These are phyloP conservation scores for Domatiomyces catenatus DNA, from an alignment of 2,329 filamentous ascomycete species.

Conservation along the genomic window DNA sequence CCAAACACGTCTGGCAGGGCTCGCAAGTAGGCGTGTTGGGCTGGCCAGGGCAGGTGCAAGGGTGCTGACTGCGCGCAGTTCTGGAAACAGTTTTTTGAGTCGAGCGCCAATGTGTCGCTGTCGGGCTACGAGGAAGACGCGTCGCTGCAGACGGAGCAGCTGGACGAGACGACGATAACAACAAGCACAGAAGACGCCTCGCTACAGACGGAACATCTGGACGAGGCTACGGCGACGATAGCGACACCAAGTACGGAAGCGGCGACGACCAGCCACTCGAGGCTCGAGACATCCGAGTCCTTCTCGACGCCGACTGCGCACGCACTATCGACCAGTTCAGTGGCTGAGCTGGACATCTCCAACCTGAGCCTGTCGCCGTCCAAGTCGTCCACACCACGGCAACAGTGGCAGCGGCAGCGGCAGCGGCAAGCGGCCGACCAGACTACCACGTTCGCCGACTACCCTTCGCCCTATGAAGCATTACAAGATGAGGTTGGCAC, in stretches of 20 bases:
- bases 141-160: slow-evolving; percentile 15
- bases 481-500: slow-evolving; percentile 50
- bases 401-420: slow-evolving; percentile 19
- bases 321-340: slow-evolving; percentile 18
- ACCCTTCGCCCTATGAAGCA: slow-evolving; percentile 62
- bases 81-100: slow-evolving; percentile 99
- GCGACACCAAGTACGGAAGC: not conserved
- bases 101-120: slow-evolving; percentile 89
- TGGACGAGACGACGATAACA: slow-evolving; percentile 34
- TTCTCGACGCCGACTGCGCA: slow-evolving; percentile 28
- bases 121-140: slow-evolving; percentile 81
- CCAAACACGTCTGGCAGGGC: slow-evolving; percentile 86
- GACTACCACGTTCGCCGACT: slow-evolving; percentile 40
- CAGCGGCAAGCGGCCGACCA: slow-evolving; percentile 14
- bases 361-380: slow-evolving; percentile 28
- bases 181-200: slow-evolving; percentile 24
- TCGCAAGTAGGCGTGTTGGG: slow-evolving; percentile 53
- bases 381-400: slow-evolving; percentile 36
- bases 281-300: slow-evolving; percentile 26
- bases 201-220: slow-evolving; percentile 19
- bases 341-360: slow-evolving; percentile 33
- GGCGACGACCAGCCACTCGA: slow-evolving; percentile 23
- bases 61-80: slow-evolving; percentile 42
- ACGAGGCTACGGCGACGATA: not conserved
- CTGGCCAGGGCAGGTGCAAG: not conserved